Evolutionary conservation across 306 rosid species (phyloP).

Genomic region (Oemleria cerasiformis): DNA sequence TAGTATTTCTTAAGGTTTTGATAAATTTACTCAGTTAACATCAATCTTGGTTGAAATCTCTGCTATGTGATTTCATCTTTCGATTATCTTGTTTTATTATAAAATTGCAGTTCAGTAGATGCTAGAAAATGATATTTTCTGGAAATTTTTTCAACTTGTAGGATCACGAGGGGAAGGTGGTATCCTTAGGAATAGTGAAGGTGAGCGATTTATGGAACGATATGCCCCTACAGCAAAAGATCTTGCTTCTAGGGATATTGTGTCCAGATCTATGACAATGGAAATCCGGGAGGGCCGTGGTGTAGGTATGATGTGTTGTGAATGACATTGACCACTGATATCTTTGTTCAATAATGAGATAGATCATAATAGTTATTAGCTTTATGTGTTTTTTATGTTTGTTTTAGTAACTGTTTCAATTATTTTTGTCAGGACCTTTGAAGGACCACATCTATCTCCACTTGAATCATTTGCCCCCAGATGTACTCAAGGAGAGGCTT

Average conservation of each 20-base stretch:
- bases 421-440: slow-evolving; percentile 68
- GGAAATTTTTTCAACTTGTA: slow-evolving; percentile 34
- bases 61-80: not conserved
- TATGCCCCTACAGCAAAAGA: slow-evolving; percentile 98
- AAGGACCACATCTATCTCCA: slow-evolving; percentile 99
- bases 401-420: slow-evolving; percentile 11
- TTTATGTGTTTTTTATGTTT: not conserved
- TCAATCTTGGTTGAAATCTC: slow-evolving; percentile 10
- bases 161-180: slow-evolving; percentile 99
- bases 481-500: slow-evolving; percentile 96
- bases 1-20: slow-evolving; percentile 21
- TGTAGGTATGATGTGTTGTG: slow-evolving; percentile 59
- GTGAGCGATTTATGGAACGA: slow-evolving; percentile 97
- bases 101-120: not conserved
- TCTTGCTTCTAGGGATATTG: slow-evolving; percentile 97
- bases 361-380: not conserved
- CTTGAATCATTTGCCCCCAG: slow-evolving; percentile 98
- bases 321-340: slow-evolving; percentile 6
- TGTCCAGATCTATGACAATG: slow-evolving; percentile 96
- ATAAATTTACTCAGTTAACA: not conserved
- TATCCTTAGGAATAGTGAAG: slow-evolving; percentile 92
- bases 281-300: slow-evolving; percentile 98
- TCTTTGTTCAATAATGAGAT: not conserved
- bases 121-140: not conserved
- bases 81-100: not conserved